phyloP scores from a whole-genome alignment of 2,329 filamentous ascomycete species.

The Hypoxylon sp. region DNA sequence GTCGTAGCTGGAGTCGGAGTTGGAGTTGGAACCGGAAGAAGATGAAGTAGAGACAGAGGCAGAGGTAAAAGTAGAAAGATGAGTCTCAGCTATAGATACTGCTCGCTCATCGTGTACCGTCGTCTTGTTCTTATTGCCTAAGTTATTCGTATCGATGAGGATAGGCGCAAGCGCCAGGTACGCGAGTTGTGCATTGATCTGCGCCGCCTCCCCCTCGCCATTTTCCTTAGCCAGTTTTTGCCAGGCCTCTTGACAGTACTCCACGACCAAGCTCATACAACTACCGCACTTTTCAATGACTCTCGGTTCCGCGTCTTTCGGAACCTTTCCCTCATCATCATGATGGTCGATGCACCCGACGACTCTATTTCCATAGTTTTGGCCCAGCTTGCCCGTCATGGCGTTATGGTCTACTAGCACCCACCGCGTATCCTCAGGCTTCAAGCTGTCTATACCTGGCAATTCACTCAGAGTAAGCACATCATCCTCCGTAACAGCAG shows the following conservation, averaged over 20 bases:
- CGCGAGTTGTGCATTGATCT: constrained; percentile 72
- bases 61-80: constrained; percentile 48
- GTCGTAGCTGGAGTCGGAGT: constrained; percentile 62
- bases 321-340: constrained; percentile 75
- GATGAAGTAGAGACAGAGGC: constrained; percentile 43
- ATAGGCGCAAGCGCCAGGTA: constrained; percentile 78
- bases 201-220: constrained; percentile 53
- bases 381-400: constrained; percentile 73
- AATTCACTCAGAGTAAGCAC: constrained; percentile 77
- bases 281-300: constrained; percentile 78
- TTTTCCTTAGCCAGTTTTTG: constrained; percentile 62
- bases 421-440: constrained; percentile 74
- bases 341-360: constrained; percentile 84
- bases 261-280: constrained; percentile 79
- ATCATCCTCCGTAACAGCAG: constrained; percentile 71
- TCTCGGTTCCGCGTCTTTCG: constrained; percentile 64
- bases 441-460: constrained; percentile 58
- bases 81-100: constrained; percentile 70
- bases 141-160: constrained; percentile 79
- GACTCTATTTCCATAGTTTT: constrained; percentile 67
- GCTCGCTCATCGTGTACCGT: constrained; percentile 73
- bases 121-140: constrained; percentile 74
- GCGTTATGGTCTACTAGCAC: constrained; percentile 86
- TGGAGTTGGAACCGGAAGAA: neutral
- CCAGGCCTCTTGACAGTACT: constrained; percentile 72